Conservation (phyloP, 257 asterid genomes). For the Striga asiatica region DNA sequence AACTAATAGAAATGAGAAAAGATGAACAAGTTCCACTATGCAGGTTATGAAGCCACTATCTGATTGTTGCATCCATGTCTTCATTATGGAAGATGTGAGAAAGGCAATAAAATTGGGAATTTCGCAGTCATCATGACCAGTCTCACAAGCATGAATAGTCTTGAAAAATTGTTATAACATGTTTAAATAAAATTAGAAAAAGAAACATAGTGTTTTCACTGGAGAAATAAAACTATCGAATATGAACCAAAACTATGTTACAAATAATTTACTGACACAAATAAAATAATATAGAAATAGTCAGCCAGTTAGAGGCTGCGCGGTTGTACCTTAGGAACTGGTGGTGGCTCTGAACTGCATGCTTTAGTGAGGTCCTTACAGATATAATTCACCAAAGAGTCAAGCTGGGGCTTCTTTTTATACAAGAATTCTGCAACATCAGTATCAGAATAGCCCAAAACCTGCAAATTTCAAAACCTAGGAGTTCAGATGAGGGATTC, state of each 20-base stretch:
- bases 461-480: conserved; percentile 38
- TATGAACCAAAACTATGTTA: neutral
- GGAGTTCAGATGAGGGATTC: neutral
- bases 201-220: too few relatives aligned
- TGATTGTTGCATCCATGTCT: too few relatives aligned
- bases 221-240: neutral
- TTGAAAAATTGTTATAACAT: neutral
- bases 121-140: neutral
- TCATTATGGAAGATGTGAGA: too few relatives aligned
- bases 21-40: too few relatives aligned
- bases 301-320: neutral
- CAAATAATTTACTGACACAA: neutral
- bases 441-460: conserved; percentile 87
- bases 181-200: too few relatives aligned
- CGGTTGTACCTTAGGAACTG: conserved; percentile 76
- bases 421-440: conserved; percentile 88
- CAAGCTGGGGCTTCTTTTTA: conserved; percentile 47
- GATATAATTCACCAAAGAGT: conserved; percentile 46
- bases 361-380: conserved; percentile 87
- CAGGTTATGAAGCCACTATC: too few relatives aligned
- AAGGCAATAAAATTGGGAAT: too few relatives aligned
- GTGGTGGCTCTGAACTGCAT: conserved; percentile 73
- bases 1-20: too few relatives aligned
- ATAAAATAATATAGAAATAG: neutral
- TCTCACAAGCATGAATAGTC: neutral